A percentile compares a stretch with the other conserved stretches of the same genome.
phyloP scores from a whole-genome alignment of 345 rosid species.

The Sapria himalayana region DNA sequence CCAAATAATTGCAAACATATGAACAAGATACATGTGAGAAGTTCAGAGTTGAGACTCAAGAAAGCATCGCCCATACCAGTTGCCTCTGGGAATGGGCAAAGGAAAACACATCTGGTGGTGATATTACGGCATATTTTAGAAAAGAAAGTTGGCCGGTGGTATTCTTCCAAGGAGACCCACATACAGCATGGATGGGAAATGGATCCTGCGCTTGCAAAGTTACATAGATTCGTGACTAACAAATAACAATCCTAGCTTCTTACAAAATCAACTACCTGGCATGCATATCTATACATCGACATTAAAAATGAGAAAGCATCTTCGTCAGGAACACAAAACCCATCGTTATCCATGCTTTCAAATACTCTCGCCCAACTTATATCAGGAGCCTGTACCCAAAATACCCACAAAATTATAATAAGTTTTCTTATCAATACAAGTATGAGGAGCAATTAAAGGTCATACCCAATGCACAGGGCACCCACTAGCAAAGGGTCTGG shows the following conservation, averaged over 20 bases:
- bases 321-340: conserved; percentile 59
- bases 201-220: conserved; percentile 80
- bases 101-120: conserved; percentile 76
- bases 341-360: conserved; percentile 73
- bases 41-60: conserved; percentile 1
- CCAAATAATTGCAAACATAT: conserved; percentile 9
- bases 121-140: conserved; percentile 57
- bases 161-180: conserved; percentile 74
- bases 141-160: conserved; percentile 70
- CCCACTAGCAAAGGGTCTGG: too few species aligned
- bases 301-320: conserved; percentile 69
- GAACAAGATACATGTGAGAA: conserved; percentile 3
- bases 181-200: conserved; percentile 74
- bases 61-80: conserved; percentile 36
- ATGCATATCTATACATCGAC: conserved; percentile 57
- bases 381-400: conserved; percentile 52
- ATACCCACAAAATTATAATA: conserved; percentile 3
- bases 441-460: conserved; percentile 1
- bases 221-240: too few species aligned
- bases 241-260: neutral
- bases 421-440: neutral
- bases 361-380: conserved; percentile 59
- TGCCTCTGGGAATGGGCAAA: conserved; percentile 63
- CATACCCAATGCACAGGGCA: conserved; percentile 7
- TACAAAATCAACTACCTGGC: conserved; percentile 30